These are phyloP conservation scores for Parachaetomium inaequale DNA, from an alignment of 495 filamentous ascomycete species.

Conservation along the genomic window DNA sequence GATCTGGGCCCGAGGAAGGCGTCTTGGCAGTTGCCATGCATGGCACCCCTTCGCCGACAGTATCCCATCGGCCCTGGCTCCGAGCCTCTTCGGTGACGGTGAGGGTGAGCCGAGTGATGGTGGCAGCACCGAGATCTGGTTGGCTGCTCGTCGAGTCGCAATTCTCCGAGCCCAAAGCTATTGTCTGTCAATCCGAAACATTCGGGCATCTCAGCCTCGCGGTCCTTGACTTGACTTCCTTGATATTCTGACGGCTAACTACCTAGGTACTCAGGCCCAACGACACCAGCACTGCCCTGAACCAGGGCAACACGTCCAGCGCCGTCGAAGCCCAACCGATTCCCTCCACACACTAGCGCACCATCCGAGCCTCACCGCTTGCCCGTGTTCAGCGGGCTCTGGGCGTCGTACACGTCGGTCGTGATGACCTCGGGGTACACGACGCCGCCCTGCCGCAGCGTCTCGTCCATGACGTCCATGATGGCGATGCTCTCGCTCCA, in stretches of 20 bases:
- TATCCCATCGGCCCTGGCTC: not conserved
- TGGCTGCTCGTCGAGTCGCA: not conserved
- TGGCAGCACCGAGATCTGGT: not conserved
- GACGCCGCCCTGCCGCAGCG: constrained; percentile 71
- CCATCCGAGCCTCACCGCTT: constrained; percentile 22
- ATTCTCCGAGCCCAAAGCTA: constrained; percentile 7
- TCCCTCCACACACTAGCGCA: not conserved
- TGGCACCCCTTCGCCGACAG: not conserved
- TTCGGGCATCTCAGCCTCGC: constrained; percentile 13
- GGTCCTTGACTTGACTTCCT: not conserved
- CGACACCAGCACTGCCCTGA: not conserved
- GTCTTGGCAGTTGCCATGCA: not conserved
- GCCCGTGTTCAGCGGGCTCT: constrained; percentile 51
- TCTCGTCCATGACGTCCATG: constrained; percentile 93
- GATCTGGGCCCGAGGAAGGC: not conserved
- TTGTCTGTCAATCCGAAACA: not conserved
- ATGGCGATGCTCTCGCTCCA: constrained; percentile 85
- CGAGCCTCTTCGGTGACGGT: constrained; percentile 1
- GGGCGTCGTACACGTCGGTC: constrained; percentile 63
- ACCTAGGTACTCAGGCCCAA: not conserved
- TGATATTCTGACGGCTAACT: not conserved
- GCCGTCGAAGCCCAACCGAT: constrained; percentile 8
- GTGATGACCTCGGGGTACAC: constrained; percentile 80
- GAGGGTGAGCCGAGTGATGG: not conserved
- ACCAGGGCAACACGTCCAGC: not conserved